Evolutionary conservation across 371 early-diverging fungal species (phyloP).

Genomic region (Rhizopus stolonifer): DNA sequence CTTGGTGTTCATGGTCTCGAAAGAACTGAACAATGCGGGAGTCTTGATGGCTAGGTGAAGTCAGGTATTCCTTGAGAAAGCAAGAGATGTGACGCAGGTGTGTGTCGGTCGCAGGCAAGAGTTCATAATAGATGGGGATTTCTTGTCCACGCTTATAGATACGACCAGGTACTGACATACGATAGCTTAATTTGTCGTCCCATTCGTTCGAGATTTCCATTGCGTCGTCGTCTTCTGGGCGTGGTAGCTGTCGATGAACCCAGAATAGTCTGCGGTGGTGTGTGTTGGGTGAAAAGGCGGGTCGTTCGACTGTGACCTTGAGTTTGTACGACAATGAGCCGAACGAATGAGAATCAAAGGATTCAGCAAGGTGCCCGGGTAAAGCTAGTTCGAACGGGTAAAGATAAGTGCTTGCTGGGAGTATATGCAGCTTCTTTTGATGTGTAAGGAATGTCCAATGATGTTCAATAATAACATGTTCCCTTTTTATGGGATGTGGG

Average conservation of each 20-base stretch:
- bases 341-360: constrained; percentile 32
- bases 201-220: constrained; percentile 28
- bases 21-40: constrained; percentile 37
- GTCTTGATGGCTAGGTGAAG: constrained; percentile 24
- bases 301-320: constrained; percentile 39
- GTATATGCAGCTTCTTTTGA: constrained; percentile 19
- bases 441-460: constrained; percentile 30
- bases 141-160: constrained; percentile 31
- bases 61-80: constrained; percentile 43
- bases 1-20: constrained; percentile 29
- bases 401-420: constrained; percentile 21
- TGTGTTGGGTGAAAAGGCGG: constrained; percentile 31
- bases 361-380: constrained; percentile 41
- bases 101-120: constrained; percentile 16
- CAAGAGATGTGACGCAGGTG: constrained; percentile 33
- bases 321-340: constrained; percentile 39
- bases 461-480: constrained; percentile 22
- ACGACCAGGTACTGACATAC: constrained; percentile 23
- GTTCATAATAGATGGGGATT: constrained; percentile 29
- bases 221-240: constrained; percentile 1
- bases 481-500: constrained; percentile 20
- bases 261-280: constrained; percentile 19
- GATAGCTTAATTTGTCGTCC: constrained; percentile 28
- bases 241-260: constrained; percentile 7
- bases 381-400: constrained; percentile 42